These are phyloP conservation scores for Paracamarosporium sp. DNA, from an alignment of 2,329 filamentous ascomycete species.

Conservation along the genomic window DNA sequence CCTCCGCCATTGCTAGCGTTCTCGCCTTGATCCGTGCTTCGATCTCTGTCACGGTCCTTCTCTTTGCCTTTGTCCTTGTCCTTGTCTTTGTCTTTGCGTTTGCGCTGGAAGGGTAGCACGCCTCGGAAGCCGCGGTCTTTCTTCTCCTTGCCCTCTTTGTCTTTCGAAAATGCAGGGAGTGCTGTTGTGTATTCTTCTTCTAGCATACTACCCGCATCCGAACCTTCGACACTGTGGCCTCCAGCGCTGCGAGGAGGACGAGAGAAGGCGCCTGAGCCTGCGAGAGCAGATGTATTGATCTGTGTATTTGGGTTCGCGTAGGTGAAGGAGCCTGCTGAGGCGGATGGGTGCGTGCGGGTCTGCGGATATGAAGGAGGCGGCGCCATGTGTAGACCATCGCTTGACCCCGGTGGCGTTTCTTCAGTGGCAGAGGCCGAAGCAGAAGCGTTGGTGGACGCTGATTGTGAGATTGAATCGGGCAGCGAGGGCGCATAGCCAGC, in stretches of 20 bases:
- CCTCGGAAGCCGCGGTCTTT: conserved; percentile 48
- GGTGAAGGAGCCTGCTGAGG: conserved; percentile 28
- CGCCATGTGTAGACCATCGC: conserved; percentile 45
- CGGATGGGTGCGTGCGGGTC: conserved; percentile 32
- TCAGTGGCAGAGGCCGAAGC: conserved; percentile 38
- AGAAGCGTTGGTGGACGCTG: conserved; percentile 37
- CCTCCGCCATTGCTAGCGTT: conserved; percentile 15
- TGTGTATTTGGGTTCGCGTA: conserved; percentile 33
- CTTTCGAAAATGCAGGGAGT: conserved; percentile 42
- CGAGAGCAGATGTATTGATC: conserved; percentile 30
- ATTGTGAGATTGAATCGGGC: conserved; percentile 35
- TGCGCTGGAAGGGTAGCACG: conserved; percentile 46
- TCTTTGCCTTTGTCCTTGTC: conserved; percentile 33
- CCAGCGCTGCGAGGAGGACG: conserved; percentile 35
- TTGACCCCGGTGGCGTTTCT: conserved; percentile 45
- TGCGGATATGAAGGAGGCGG: conserved; percentile 37
- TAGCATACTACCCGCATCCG: conserved; percentile 40
- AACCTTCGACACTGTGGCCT: conserved; percentile 38
- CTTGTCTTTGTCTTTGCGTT: conserved; percentile 40
- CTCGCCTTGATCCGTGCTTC: conserved; percentile 26
- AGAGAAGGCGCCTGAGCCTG: conserved; percentile 25
- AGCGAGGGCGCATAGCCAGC: conserved; percentile 29
- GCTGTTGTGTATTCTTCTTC: conserved; percentile 49
- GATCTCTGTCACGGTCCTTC: conserved; percentile 27
- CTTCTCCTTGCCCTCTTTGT: conserved; percentile 43